Base-by-base conservation (phyloP, 345 rosid species). In the Anastatica hierochuntica region DNA sequence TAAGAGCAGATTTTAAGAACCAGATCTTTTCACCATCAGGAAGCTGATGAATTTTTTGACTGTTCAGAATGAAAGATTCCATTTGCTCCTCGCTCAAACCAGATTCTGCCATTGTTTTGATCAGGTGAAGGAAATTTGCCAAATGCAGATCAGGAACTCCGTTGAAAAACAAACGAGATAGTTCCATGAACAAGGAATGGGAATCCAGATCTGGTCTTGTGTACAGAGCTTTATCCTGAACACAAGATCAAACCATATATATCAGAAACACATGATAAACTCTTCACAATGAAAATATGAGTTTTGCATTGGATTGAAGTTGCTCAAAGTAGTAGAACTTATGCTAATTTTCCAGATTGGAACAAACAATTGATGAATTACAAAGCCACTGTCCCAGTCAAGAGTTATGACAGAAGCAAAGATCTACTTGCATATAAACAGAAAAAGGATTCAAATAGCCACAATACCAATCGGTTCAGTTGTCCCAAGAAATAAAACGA, bases 51-150 rank as follows among this genome's bases (percentile, higher is more conserved):
- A 90, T 60, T 69, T 82, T 87, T 71, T 90, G 98, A 68, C 81
- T 77, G 64, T 77, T 84, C 38, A 71, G 9, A 42, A 84, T 76
- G 73, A 87, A 90, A 16, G 74, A 64, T 67, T 90, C 92, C 14
- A 69, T 70, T 69, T 90, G 89, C 56, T 80, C 87, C 75, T 76
- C 72, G 3, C 71, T 57, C 61, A 80, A 72, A 18, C 96, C 92
- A 51, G 85, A 77, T 72, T 79, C 83, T 21, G 71, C 80, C 90
- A 76, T 82, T 6, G 83, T 79, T 67, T 79, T 78, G 53, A 90
- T 74, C 84, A 84, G 64, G 66, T 82, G 85, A 72, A 87, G 96
- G 60, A 90, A 87, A 76, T 87, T 87, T 39, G 98, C 95, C 67
- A 87, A 43, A 60, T 77, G 92, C 52, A 82, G 62, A 49, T 90